Conservation (phyloP, 495 filamentous ascomycete genomes). For the Astrocystis sublimbata region DNA sequence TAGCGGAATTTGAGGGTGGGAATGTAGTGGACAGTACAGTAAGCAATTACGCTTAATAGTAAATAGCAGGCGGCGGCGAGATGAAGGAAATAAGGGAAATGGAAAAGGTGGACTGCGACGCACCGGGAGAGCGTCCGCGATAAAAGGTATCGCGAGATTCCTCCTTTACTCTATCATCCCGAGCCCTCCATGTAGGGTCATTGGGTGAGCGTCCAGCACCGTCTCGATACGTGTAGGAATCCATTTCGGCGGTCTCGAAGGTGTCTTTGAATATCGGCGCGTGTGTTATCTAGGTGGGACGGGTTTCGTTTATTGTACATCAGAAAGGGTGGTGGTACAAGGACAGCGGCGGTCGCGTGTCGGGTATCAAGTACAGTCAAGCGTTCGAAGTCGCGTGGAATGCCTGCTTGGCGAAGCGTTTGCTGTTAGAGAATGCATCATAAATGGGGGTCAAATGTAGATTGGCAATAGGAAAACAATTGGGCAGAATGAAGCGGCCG, state of each 20-base stretch:
- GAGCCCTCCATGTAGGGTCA: constrained; percentile 51
- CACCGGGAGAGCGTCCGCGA: constrained; percentile 58
- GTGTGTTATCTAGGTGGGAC: constrained; percentile 1
- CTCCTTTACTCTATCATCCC: constrained; percentile 52
- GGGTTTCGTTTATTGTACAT: no score
- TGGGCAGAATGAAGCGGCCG: constrained; percentile 28
- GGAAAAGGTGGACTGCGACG: constrained; percentile 28
- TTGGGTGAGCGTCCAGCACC: constrained; percentile 49
- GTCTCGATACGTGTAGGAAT: constrained; percentile 49
- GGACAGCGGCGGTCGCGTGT: constrained; percentile 14
- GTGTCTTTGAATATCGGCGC: background rate
- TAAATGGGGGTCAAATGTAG: constrained; percentile 33
- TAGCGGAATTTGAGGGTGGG: background rate
- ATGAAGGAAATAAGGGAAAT: background rate
- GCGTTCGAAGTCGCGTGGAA: constrained; percentile 27
- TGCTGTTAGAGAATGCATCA: constrained; percentile 53
- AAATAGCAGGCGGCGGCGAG: no score
- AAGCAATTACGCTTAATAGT: background rate
- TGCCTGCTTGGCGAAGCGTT: constrained; percentile 51
- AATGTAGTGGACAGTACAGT: background rate
- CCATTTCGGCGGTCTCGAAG: constrained; percentile 36
- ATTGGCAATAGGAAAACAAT: constrained; percentile 28
- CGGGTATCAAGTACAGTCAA: constrained; percentile 31
- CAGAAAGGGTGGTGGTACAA: background rate
- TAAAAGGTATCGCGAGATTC: constrained; percentile 54